These are phyloP conservation scores for Mortierella sp. DNA, from an alignment of 371 early-diverging fungal genomes.

Conservation along the genomic window DNA sequence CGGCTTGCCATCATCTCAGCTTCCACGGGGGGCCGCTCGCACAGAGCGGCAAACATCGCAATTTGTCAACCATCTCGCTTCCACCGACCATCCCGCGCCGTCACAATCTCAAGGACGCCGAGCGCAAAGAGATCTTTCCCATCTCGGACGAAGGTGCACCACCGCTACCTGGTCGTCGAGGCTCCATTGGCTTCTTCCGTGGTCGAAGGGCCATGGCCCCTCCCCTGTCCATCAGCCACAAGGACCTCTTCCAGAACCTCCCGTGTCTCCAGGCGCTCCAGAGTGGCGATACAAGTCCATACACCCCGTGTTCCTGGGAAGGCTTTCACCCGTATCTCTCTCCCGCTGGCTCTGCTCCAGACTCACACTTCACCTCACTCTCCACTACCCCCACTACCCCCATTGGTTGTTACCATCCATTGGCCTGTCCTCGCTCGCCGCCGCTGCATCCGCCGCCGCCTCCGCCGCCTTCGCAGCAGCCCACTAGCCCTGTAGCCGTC, in stretches of 20 bases:
- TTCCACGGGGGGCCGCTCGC: constrained; percentile 48
- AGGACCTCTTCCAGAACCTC: constrained; percentile 46
- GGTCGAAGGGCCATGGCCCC: constrained; percentile 34
- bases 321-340: constrained; percentile 27
- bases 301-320: constrained; percentile 33
- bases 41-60: constrained; percentile 38
- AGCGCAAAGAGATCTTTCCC: constrained; percentile 51
- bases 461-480: constrained; percentile 17
- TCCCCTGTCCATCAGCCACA: constrained; percentile 30
- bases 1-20: constrained; percentile 50
- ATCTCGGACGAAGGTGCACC: constrained; percentile 50
- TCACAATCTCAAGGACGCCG: constrained; percentile 48
- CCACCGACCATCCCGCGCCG: constrained; percentile 51
- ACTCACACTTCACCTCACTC: constrained; percentile 34
- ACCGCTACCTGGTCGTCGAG: constrained; percentile 28
- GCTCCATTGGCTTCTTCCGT: constrained; percentile 51
- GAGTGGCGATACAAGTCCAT: constrained; percentile 21
- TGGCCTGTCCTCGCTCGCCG: constrained; percentile 1
- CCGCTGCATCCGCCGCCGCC: constrained; percentile 6
- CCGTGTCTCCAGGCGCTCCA: constrained; percentile 38
- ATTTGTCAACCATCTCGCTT: constrained; percentile 43
- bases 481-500: constrained; percentile 43
- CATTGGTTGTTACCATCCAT: constrained; percentile 8
- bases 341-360: constrained; percentile 19
- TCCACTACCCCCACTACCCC: constrained; percentile 48